These are phyloP conservation scores for Coriaria nepalensis DNA, from an alignment of 306 rosid species.

Conservation along the genomic window DNA sequence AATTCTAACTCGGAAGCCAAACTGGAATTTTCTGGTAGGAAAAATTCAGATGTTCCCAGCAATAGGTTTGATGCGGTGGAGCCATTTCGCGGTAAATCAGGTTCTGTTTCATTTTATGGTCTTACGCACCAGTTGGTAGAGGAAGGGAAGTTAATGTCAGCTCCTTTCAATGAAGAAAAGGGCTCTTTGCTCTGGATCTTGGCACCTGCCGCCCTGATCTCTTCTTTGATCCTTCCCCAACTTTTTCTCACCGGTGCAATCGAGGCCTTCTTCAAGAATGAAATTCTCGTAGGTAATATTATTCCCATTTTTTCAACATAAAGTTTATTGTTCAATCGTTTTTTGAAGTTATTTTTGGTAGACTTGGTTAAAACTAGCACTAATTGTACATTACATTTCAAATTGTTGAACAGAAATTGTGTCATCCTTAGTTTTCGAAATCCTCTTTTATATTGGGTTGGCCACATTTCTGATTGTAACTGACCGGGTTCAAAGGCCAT, in stretches of 20 bases:
- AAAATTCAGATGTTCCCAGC: constrained; percentile 21
- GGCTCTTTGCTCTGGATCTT: constrained; percentile 62
- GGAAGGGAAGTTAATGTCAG: constrained; percentile 57
- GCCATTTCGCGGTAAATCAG: constrained; percentile 78
- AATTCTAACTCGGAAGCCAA: constrained; percentile 31
- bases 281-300: constrained; percentile 57
- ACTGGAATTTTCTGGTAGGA: constrained; percentile 26
- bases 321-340: constrained; percentile 2
- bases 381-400: background rate
- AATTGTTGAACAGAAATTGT: constrained; percentile 39
- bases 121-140: constrained; percentile 54
- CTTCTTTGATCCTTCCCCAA: constrained; percentile 65
- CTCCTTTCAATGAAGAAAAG: constrained; percentile 55
- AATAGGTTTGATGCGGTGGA: constrained; percentile 30
- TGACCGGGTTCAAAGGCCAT: constrained; percentile 77
- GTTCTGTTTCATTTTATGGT: constrained; percentile 71
- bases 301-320: constrained; percentile 5
- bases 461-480: constrained; percentile 51
- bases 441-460: constrained; percentile 54
- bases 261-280: constrained; percentile 35
- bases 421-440: constrained; percentile 42
- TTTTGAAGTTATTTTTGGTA: background rate
- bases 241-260: constrained; percentile 36
- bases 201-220: constrained; percentile 57
- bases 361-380: background rate